Conservation (phyloP, 352 stramenopile species). For the Globisporangium acanthophoron region DNA sequence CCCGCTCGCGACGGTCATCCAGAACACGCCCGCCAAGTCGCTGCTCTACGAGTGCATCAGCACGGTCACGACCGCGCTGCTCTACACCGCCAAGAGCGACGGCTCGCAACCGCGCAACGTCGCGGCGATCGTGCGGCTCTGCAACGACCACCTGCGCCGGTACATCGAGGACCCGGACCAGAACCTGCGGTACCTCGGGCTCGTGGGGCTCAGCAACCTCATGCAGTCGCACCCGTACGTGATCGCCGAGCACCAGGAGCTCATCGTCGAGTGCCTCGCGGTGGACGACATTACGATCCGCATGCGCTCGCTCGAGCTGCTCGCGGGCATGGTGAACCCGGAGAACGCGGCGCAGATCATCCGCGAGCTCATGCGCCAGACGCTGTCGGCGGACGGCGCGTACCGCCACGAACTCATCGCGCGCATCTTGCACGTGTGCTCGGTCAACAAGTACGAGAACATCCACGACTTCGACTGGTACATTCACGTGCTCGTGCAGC, state of each 20-base stretch:
- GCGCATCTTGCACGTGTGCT: slow-evolving; percentile 96
- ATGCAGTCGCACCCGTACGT: slow-evolving; percentile 95
- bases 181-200: slow-evolving; percentile 98
- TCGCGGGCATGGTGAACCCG: slow-evolving; percentile 94
- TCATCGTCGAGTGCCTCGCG: slow-evolving; percentile 95
- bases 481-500: slow-evolving; percentile 94
- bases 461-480: slow-evolving; percentile 99
- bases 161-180: slow-evolving; percentile 99
- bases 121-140: slow-evolving; percentile 92
- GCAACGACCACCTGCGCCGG: slow-evolving; percentile 91
- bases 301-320: slow-evolving; percentile 94
- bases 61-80: slow-evolving; percentile 95
- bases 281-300: slow-evolving; percentile 99
- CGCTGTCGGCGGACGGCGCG: slow-evolving; percentile 88
- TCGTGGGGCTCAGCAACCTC: slow-evolving; percentile 96
- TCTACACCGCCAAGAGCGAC: slow-evolving; percentile 95
- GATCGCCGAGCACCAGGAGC: slow-evolving; percentile 91
- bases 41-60: slow-evolving; percentile 97
- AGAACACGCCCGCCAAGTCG: slow-evolving; percentile 97
- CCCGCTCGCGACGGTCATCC: slow-evolving; percentile 95
- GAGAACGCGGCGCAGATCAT: slow-evolving; percentile 97
- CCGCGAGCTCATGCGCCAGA: slow-evolving; percentile 94
- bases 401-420: slow-evolving; percentile 96
- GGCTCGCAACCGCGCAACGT: slow-evolving; percentile 93
- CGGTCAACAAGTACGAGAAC: slow-evolving; percentile 97